phyloP scores from a whole-genome alignment of 2,329 filamentous ascomycete genomes.

The Penicillium olsonii region DNA sequence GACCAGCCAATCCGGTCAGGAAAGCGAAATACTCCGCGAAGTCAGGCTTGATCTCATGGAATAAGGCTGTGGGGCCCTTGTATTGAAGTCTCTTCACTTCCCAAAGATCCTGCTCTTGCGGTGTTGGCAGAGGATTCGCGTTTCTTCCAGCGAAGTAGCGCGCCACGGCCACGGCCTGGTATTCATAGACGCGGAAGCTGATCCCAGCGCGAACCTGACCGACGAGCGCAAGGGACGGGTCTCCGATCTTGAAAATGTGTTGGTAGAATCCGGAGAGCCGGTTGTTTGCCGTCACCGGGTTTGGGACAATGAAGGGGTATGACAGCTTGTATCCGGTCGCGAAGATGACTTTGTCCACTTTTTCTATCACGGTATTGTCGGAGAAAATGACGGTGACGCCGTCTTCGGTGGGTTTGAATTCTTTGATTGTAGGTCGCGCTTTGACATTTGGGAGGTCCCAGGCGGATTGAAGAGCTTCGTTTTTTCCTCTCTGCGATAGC shows the following conservation, averaged over 20 bases:
- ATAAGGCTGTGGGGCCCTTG: constrained; percentile 21
- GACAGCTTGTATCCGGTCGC: constrained; percentile 32
- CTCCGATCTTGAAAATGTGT: constrained; percentile 32
- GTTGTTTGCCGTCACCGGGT: constrained; percentile 27
- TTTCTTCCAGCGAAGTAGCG: constrained; percentile 30
- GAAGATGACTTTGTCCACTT: constrained; percentile 33
- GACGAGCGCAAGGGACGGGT: constrained; percentile 32
- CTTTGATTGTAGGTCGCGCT: constrained; percentile 18
- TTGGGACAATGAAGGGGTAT: constrained; percentile 31
- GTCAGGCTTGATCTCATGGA: constrained; percentile 32
- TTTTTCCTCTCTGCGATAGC: constrained; percentile 21
- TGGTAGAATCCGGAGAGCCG: constrained; percentile 30
- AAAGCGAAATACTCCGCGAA: constrained; percentile 45
- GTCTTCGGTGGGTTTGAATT: constrained; percentile 2
- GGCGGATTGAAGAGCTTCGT: constrained; percentile 21
- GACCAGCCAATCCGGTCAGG: constrained; percentile 41
- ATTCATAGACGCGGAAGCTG: constrained; percentile 34
- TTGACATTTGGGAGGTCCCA: constrained; percentile 28
- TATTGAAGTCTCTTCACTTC: constrained; percentile 24
- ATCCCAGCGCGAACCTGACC: constrained; percentile 31
- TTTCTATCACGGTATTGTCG: constrained; percentile 17
- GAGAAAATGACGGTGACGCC: constrained; percentile 21
- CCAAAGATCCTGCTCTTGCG: constrained; percentile 28
- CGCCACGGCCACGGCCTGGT: constrained; percentile 33
- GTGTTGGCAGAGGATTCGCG: constrained; percentile 19